Evolutionary conservation across 768 basidiomycete genomes (phyloP), one percentile per base, ranked within the genome.

Genomic region (Mycena rosella): DNA sequence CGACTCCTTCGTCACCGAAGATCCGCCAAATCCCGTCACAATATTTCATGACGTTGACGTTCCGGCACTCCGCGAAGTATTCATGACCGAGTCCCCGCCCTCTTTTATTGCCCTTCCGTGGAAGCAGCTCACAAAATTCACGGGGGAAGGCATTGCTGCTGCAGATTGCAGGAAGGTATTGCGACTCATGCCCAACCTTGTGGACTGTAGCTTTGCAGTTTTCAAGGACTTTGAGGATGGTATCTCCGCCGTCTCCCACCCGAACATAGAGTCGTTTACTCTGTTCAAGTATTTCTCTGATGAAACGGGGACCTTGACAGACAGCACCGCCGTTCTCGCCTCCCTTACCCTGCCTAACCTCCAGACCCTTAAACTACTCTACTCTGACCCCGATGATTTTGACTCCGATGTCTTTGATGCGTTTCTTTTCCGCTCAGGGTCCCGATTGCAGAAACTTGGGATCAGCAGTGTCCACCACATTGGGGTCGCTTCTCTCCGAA

Each of bases 41-140:
- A 22, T 48, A n/a, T 66, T 55, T 32, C 3, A 24, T 7, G 5
- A 55, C 5, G 59, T 22, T 4, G n/a, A n/a, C n/a, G n/a, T n/a
- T n/a, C 58, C 58, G 13, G 1, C 29, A 27, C 59, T 66, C 6
- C 34, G n/a, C 17, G 42, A 66, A 27, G 58, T 66, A 6, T 7
- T 18, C n/a, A 13, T 55, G 32, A 32, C 11, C 20, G 27, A 32
- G 7, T 8, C n/a, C 5, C 51, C 45, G 2, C 40, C 64, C 13
- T 32, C 48, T 11, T 13, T 55, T 11, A 36, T 66, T 24, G 1
- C 5, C 1, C 59, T 60, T 48, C 65, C 53, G 15, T 66, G 59
- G 65, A 24, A 38, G n/a, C 65, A 66, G 30, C 44, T 66, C 44
- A 52, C 42, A 18, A 66, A 60, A 55, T 66, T 66, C 53, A 66